Evolutionary conservation across 2,329 filamentous ascomycete species (phyloP), one percentile per base, ranked within the genome.

Genomic region (Colletotrichum sp.): DNA sequence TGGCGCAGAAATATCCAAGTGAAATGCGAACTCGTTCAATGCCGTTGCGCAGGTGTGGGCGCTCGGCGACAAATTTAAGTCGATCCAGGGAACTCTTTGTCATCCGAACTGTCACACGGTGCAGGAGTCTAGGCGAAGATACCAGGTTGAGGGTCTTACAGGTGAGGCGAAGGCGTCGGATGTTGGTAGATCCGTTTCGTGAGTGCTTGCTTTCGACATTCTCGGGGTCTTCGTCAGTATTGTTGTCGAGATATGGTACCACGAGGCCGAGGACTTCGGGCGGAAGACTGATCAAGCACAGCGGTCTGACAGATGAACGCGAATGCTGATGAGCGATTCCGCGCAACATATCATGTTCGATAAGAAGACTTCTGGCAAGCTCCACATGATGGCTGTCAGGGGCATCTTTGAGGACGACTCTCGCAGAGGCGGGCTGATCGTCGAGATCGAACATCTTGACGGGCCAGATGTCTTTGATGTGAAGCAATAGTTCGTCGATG

Each of bases 321-420:
- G 39, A 49, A 49, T 0, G 39, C 39, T 49, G 0, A 10, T 0
- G 39, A 12, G 39, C 0, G 39, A 49, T 49, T 49, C 0, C 0
- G 18, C 39, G 39, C 18, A 49, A 49, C 39, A n/a, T 12, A 0
- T 44, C 0, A 0, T 44, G 3, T 49, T 49, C 39, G 39, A 49
- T 0, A 49, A 49, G 39, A 49, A 49, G 39, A 0, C 39, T n/a
- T 49, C 0, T 49, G 39, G 39, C 39, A 49, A 49, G 39, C 0
- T 49, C 39, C 39, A 49, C 39, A n/a, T 49, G 39, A 49, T 49
- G 39, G 39, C 39, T 49, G 5, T 0, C 0, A 49, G 39, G 39
- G 39, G 39, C 39, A n/a, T 49, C 39, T 49, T 49, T 49, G 39
- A 49, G 39, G 39, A 0, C 18, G 39, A 49, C 39, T n/a, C 0